Conservation (phyloP, 1,139 yeast species). For the Diutina sp. region DNA sequence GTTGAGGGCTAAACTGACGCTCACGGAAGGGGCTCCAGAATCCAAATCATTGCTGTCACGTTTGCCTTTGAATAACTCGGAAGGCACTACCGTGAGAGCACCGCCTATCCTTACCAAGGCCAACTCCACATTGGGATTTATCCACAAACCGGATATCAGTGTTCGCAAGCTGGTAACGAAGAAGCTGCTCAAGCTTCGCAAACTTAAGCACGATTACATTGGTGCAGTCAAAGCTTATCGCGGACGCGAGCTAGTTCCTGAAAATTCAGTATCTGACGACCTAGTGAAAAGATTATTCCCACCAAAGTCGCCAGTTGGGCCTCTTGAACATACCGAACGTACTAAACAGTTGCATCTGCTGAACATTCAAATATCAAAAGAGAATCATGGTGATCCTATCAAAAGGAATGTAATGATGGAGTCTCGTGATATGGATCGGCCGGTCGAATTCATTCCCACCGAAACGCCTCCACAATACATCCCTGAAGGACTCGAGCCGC, state of each 20-base stretch:
- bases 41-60: slow-evolving; percentile 3
- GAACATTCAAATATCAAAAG: slow-evolving; percentile 9
- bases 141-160: slow-evolving; percentile 7
- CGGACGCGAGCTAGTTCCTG: slow-evolving; percentile 8
- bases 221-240: slow-evolving; percentile 5
- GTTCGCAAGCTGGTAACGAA: slow-evolving; percentile 2
- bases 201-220: slow-evolving; percentile 5
- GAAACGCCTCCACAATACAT: slow-evolving; percentile 15
- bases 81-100: slow-evolving; percentile 4
- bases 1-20: slow-evolving; percentile 21
- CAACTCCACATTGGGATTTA: slow-evolving; percentile 27
- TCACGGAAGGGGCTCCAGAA: slow-evolving; percentile 5
- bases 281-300: slow-evolving; percentile 8
- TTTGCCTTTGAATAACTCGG: slow-evolving; percentile 9
- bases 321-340: slow-evolving; percentile 11
- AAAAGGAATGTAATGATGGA: slow-evolving; percentile 9
- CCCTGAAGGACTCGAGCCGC: slow-evolving; percentile 13
- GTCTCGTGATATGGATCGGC: slow-evolving; percentile 13
- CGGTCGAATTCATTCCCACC: slow-evolving; percentile 23
- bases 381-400: slow-evolving; percentile 21
- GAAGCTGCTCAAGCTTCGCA: slow-evolving; percentile 4
- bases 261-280: slow-evolving; percentile 12
- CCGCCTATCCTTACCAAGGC: slow-evolving; percentile 20
- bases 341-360: slow-evolving; percentile 15
- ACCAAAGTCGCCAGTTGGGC: slow-evolving; percentile 2